Evolutionary conservation across 2,329 filamentous ascomycete genomes (phyloP).

Genomic region (Magnaporthiopsis rhizophila): DNA sequence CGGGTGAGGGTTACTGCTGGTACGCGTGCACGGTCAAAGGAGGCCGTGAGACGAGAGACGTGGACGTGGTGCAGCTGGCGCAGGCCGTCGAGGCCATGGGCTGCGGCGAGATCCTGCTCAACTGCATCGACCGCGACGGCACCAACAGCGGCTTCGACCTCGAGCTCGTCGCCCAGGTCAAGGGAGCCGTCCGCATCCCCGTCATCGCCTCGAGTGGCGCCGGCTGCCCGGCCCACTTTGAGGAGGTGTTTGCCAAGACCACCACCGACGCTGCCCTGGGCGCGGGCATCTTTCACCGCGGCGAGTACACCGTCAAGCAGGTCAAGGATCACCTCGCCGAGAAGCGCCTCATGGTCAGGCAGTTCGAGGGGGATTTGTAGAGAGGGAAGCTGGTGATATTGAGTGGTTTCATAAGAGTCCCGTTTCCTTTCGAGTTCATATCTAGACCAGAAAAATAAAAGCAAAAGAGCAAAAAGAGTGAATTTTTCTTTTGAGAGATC

Average conservation of each 20-base stretch:
- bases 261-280: conserved; percentile 86
- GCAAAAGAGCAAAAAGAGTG: background rate
- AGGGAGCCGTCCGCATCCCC: conserved; percentile 77
- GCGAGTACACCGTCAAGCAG: conserved; percentile 88
- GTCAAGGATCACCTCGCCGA: conserved; percentile 76
- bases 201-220: conserved; percentile 94
- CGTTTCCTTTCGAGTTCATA: background rate
- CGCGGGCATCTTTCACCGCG: conserved; percentile 95
- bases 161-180: conserved; percentile 84
- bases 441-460: background rate
- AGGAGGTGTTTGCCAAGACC: conserved; percentile 81
- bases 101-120: conserved; percentile 85
- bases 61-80: conserved; percentile 84
- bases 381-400: background rate
- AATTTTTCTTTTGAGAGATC: background rate
- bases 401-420: background rate
- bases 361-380: conserved; percentile 55
- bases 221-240: conserved; percentile 79
- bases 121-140: conserved; percentile 96
- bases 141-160: conserved; percentile 92
- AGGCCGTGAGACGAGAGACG: conserved; percentile 84
- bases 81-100: conserved; percentile 94
- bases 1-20: conserved; percentile 81
- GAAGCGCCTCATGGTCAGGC: conserved; percentile 69
- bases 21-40: conserved; percentile 97